Conservation (phyloP, 2,329 filamentous ascomycete genomes). For the Alternaria sp. region DNA sequence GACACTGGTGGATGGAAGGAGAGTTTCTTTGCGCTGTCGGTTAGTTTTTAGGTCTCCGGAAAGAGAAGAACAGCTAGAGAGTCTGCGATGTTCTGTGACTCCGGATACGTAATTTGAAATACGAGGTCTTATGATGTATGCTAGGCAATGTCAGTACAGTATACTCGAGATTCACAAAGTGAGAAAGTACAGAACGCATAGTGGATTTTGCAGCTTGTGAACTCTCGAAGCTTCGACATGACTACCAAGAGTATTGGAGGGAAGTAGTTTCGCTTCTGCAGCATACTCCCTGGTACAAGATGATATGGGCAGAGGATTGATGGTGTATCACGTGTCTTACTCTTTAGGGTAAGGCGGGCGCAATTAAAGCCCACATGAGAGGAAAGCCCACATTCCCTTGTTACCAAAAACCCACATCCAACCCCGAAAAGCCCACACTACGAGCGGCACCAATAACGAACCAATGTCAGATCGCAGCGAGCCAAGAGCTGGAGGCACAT, state of each 20-base stretch:
- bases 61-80: background rate
- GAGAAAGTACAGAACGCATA: background rate
- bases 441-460: background rate
- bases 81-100: background rate
- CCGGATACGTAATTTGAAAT: background rate
- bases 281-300: background rate
- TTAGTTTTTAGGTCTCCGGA: background rate
- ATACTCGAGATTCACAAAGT: background rate
- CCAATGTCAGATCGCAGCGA: background rate
- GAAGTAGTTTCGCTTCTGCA: background rate
- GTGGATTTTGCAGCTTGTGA: background rate
- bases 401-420: background rate
- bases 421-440: background rate
- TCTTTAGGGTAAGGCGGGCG: constrained; percentile 3
- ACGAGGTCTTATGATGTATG: background rate
- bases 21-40: background rate
- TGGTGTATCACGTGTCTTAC: background rate
- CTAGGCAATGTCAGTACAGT: background rate
- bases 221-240: background rate
- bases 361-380: constrained; percentile 18
- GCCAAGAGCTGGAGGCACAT: background rate
- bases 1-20: constrained; percentile 2
- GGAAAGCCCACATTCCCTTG: constrained; percentile 15
- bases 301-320: background rate
- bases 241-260: background rate